These are phyloP conservation scores for Botryobasidium botryosum DNA, from an alignment of 768 basidiomycete genomes.

Conservation along the genomic window DNA sequence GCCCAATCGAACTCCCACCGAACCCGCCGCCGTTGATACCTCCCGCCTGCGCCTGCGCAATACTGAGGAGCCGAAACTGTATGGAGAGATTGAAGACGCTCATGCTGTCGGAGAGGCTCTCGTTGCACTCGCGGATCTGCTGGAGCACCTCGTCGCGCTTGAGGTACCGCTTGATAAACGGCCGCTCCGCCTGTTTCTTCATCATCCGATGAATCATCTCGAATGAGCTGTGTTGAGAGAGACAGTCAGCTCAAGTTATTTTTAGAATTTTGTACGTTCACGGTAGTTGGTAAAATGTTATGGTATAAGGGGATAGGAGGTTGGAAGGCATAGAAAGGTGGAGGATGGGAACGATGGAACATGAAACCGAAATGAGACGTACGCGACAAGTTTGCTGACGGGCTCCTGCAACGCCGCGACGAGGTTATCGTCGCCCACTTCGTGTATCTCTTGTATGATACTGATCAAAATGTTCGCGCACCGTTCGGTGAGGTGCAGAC, in stretches of 20 bases:
- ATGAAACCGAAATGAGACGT: conserved; percentile 11
- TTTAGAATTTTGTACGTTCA: not conserved
- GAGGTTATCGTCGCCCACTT: conserved; percentile 38
- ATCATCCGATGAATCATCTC: conserved; percentile 32
- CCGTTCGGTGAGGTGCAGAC: conserved; percentile 53
- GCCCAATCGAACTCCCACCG: too few species aligned
- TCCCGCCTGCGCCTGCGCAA: too few species aligned
- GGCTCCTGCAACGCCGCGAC: conserved; percentile 34
- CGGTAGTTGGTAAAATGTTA: too few species aligned
- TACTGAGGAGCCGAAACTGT: too few species aligned
- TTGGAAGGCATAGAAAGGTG: conserved; percentile 1
- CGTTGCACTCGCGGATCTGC: conserved; percentile 35
- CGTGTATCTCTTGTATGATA: too few species aligned
- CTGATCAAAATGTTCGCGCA: conserved; percentile 50
- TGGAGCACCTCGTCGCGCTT: conserved; percentile 50
- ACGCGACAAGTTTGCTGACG: conserved; percentile 34
- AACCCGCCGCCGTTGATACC: too few species aligned
- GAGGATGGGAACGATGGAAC: not conserved
- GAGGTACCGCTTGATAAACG: conserved; percentile 65
- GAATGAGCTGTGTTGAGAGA: conserved; percentile 27
- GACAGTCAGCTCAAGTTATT: not conserved
- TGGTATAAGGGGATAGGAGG: not conserved
- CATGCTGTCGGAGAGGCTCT: conserved; percentile 36
- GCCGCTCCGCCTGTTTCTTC: conserved; percentile 39
- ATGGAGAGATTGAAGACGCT: too few species aligned